Base-by-base conservation (phyloP, 2,329 filamentous ascomycete genomes). In the Colletotrichum melonis region DNA sequence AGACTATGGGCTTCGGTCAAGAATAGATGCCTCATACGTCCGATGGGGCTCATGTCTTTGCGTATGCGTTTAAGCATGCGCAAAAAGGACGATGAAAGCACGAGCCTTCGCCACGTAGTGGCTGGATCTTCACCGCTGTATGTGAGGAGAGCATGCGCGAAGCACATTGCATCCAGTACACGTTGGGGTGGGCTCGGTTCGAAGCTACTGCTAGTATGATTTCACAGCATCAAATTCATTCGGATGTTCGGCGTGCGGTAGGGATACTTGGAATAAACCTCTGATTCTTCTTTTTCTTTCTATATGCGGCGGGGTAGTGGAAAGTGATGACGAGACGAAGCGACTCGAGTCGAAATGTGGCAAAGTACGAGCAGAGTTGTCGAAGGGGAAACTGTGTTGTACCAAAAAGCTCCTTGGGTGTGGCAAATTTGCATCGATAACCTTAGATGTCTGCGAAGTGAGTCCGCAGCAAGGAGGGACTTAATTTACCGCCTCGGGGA, bases 1-100 rank as follows among this genome's bases (percentile, higher is more conserved):
- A 99, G 87, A 99, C 97, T 0, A 95, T 99, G 88, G 97, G 97
- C 75, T 99, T 99, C 82, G 97, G 97, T 76, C 97, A 99, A 86
- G 97, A 99, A 87, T 99, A 95, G 46, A 59, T 35, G 69, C 30
- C 16, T n/a, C 30, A 35, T 58, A 30, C 14, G 32, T 59, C 46
- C 52, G 11, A 55, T 11, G 64, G 32, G 32, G 28, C 32, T 22
- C 55, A 42, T 59, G 28, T 38, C 38, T 52, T n/a, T n/a, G 26
- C 28, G 22, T 35, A 46, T 60, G 49, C 28, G 32, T 19, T 24
- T 22, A 56, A 46, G 54, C 9, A n/a, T 42, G 9, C 26, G 35
- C 28, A 35, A 55, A 26, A 69, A 46, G 49, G 54, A 60, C 63
- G 49, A 42, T 12, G 24, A 55, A 60, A 24, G 46, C 28, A 32